Percentiles rank a stretch among this genome's conserved stretches.
These are phyloP conservation scores for Colletotrichum ledebouriae DNA, from an alignment of 2,329 filamentous ascomycete genomes.

Conservation along the genomic window DNA sequence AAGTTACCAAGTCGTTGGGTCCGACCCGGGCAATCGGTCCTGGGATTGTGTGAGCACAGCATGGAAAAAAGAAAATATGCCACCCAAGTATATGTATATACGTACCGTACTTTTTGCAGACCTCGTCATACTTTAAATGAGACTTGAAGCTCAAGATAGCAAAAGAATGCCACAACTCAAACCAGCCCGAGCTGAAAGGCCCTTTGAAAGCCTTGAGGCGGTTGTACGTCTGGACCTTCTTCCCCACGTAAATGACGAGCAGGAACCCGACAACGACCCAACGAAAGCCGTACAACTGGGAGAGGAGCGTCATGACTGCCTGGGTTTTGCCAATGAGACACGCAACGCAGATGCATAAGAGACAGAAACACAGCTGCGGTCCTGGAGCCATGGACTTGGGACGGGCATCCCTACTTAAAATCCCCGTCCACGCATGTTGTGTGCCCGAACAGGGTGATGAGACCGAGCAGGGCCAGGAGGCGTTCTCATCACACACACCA, in stretches of 20 bases:
- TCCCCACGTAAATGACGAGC: conserved; percentile 1
- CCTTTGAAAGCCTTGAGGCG: conserved; percentile 35
- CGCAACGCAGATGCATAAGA: neutral
- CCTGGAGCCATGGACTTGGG: conserved; percentile 2
- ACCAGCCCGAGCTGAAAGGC: conserved; percentile 24
- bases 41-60: conserved; percentile 1
- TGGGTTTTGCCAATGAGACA: neutral
- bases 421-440: neutral
- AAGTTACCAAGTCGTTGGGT: conserved; percentile 56
- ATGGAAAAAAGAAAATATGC: no score
- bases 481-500: conserved; percentile 4
- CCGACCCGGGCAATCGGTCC: conserved; percentile 57
- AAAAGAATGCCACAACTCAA: conserved; percentile 27
- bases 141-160: conserved; percentile 36
- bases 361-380: conserved; percentile 10
- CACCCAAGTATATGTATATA: no score
- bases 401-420: neutral
- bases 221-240: conserved; percentile 30
- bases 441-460: neutral
- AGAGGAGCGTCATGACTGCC: conserved; percentile 18
- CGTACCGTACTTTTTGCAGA: conserved; percentile 37
- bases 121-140: conserved; percentile 36
- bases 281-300: conserved; percentile 24
- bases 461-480: neutral
- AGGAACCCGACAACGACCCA: conserved; percentile 20